phyloP scores from a whole-genome alignment of 495 filamentous ascomycete species.

The Friedmanniomyces endolithicus region DNA sequence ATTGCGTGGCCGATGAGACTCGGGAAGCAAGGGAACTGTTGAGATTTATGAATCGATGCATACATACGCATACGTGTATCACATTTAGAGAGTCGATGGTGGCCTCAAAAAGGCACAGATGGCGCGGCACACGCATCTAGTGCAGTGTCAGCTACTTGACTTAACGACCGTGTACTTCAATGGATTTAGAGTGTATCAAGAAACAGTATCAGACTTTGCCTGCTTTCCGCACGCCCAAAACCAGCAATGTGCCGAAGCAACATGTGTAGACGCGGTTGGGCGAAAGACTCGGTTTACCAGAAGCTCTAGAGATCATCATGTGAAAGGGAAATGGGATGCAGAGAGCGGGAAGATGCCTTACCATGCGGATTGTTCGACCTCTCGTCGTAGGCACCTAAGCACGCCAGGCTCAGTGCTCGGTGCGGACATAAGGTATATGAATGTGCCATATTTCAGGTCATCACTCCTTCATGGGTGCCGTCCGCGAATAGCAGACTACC shows the following conservation, averaged over 20 bases:
- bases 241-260: slow-evolving; percentile 40
- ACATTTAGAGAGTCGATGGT: too few species aligned
- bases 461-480: slow-evolving; percentile 93
- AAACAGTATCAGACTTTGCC: slow-evolving; percentile 56
- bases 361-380: neutral
- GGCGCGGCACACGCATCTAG: too few species aligned
- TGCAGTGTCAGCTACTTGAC: neutral
- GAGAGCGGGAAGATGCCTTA: slow-evolving; percentile 3
- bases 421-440: too few species aligned
- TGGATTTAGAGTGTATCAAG: neutral
- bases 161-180: neutral
- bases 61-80: too few species aligned
- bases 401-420: too few species aligned
- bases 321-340: neutral
- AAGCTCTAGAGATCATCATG: slow-evolving; percentile 24
- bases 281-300: slow-evolving; percentile 65
- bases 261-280: slow-evolving; percentile 48
- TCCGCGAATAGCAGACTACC: slow-evolving; percentile 37
- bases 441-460: slow-evolving; percentile 88
- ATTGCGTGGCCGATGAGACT: too few species aligned
- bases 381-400: too few species aligned
- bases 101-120: too few species aligned
- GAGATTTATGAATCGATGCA: too few species aligned
- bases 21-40: too few species aligned
- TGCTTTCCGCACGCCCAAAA: slow-evolving; percentile 57